Base-by-base conservation (phyloP, 2,329 filamentous ascomycete species). In the Plectosphaerella plurivora region DNA sequence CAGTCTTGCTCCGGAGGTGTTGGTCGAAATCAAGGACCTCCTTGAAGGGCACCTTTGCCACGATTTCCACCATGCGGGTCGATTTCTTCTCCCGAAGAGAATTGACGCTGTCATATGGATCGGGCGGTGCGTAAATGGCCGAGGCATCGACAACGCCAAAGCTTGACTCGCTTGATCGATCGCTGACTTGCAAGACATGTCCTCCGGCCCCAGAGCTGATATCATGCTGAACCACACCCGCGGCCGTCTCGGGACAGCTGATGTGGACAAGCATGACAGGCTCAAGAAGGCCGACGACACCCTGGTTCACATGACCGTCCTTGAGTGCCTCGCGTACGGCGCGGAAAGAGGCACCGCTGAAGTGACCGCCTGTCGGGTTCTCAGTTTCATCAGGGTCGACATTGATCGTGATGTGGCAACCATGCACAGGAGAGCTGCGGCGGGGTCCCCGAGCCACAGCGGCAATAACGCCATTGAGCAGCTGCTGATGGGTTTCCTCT, bases 21-120 rank as follows among this genome's bases (percentile, higher is more conserved):
- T 91, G 90, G 60, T 97, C 76, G 68, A 97, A 99, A 42, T 93
- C 89, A 36, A 97, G 86, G 90, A 97, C 97, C 70, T 97, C 93
- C 71, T 94, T 95, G 61, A 97, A 77, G 33, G 94, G 94, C 25
- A 97, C 93, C 62, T 89, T 84, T 20, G 92, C 94, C 11, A 87
- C 85, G 59, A 99, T 90, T 48, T 87, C 79, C 53, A 79, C 74
- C 72, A 73, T 76, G 45, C 75, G 72, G 51, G 72, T 69, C 37
- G 70, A 76, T 60, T 74, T 77, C 64, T 77, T 78, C 41, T 75
- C 74, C 44, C 72, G 75, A 61, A 73, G 74, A 65, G 74, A 93
- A 24, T 78, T 78, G 47, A 81, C 71, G 44, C 77, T 77, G 49
- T 83, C 80, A 61, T 84, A 97, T 1, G 91, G 91, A 66, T 97